Evolutionary conservation across 2,329 filamentous ascomycete species (phyloP).

Genomic region (Colletotrichum plurivorum): DNA sequence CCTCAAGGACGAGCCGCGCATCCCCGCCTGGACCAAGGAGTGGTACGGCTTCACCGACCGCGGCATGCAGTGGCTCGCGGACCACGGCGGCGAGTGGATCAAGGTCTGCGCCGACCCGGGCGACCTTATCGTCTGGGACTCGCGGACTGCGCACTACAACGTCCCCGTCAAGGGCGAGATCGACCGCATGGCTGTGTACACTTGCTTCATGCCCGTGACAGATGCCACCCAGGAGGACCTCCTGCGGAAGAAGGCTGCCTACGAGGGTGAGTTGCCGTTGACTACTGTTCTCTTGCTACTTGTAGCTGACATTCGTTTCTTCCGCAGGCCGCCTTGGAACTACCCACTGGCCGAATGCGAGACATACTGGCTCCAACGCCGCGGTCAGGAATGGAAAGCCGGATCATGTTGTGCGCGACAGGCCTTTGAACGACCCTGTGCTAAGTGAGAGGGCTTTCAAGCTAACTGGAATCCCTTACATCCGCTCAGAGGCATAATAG

Average conservation of each 20-base stretch:
- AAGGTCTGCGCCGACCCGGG: conserved; percentile 59
- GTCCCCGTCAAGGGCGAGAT: conserved; percentile 49
- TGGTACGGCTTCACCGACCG: conserved; percentile 53
- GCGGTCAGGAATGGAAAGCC: conserved; percentile 45
- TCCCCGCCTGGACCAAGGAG: conserved; percentile 53
- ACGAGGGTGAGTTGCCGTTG: conserved; percentile 46
- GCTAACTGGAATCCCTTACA: conserved; percentile 63
- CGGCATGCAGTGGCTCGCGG: conserved; percentile 54
- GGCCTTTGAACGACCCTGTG: conserved; percentile 55
- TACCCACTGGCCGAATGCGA: conserved; percentile 59
- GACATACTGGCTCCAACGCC: conserved; percentile 48
- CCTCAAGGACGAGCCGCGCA: conserved; percentile 49
- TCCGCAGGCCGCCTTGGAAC: conserved; percentile 51
- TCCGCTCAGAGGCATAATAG: conserved; percentile 35
- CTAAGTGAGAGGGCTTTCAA: conserved; percentile 59
- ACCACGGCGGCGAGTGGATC: conserved; percentile 49
- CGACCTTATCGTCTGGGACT: conserved; percentile 61
- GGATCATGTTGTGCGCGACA: conserved; percentile 51
- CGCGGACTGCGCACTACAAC: conserved; percentile 63
- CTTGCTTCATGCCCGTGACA: conserved; percentile 57
- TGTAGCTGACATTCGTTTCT: accelerated
- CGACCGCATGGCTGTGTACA: conserved; percentile 54
- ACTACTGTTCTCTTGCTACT: not conserved
- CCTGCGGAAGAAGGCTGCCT: conserved; percentile 57
- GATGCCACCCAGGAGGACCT: conserved; percentile 57